Percentiles rank a stretch among this genome's conserved stretches.
phyloP scores from a whole-genome alignment of 129 eudicot species.

The Lactuca sativa region DNA sequence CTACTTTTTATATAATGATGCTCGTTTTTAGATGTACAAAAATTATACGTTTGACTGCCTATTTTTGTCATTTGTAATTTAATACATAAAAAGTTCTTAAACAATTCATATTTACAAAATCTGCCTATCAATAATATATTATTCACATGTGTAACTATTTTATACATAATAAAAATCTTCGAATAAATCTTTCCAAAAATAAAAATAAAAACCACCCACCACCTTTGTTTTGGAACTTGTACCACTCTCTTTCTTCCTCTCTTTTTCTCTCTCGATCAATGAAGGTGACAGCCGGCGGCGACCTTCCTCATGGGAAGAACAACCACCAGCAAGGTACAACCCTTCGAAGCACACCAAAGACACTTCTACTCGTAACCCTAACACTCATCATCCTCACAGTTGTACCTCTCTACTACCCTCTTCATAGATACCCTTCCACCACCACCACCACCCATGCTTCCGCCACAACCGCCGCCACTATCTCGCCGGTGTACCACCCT shows the following conservation, averaged over 20 bases:
- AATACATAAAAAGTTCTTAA: neutral
- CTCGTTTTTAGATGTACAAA: neutral
- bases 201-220: slow-evolving; percentile 39
- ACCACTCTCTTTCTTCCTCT: slow-evolving; percentile 27
- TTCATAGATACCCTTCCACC: slow-evolving; percentile 33
- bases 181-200: slow-evolving; percentile 10
- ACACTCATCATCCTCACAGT: slow-evolving; percentile 48
- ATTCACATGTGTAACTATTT: neutral
- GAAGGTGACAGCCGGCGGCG: slow-evolving; percentile 44
- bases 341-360: slow-evolving; percentile 38
- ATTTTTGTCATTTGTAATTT: neutral
- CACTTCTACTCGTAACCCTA: slow-evolving; percentile 31
- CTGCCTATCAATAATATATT: neutral
- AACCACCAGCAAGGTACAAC: slow-evolving; percentile 13
- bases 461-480: neutral
- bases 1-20: too few relatives aligned
- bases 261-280: slow-evolving; percentile 14
- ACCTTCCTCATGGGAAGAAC: slow-evolving; percentile 36
- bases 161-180: neutral
- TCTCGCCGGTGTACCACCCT: slow-evolving; percentile 25
- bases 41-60: neutral
- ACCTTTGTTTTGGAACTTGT: slow-evolving; percentile 45
- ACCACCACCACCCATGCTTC: slow-evolving; percentile 21
- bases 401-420: slow-evolving; percentile 49
- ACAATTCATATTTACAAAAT: neutral